phyloP scores from a whole-genome alignment of 83 land plant genomes.

The Picea mariana region DNA sequence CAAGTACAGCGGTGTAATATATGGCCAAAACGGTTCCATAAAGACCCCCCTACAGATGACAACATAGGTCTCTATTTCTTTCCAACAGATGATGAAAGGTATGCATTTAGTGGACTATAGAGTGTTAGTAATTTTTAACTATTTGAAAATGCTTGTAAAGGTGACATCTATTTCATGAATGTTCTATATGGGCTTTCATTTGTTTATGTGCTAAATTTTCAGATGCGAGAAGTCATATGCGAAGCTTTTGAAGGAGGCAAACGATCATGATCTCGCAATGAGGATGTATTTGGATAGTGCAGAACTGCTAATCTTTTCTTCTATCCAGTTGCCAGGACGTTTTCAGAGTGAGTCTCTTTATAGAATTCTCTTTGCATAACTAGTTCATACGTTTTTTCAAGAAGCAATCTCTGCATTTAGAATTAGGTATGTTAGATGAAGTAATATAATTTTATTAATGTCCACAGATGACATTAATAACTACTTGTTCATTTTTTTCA shows the following conservation, averaged over 20 bases:
- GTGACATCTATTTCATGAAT: background rate
- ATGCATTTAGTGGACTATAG: background rate
- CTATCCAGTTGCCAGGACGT: slow-evolving; percentile 8
- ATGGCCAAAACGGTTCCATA: slow-evolving; percentile 29
- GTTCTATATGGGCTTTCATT: background rate
- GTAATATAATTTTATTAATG: too few species aligned
- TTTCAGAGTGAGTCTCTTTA: slow-evolving; percentile 16
- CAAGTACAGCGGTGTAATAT: slow-evolving; percentile 3
- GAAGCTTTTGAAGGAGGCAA: background rate
- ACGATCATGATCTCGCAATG: slow-evolving; percentile 7
- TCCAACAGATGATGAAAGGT: slow-evolving; percentile 24
- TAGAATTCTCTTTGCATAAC: background rate
- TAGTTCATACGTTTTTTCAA: background rate
- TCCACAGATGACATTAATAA: too few species aligned
- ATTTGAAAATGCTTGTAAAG: background rate
- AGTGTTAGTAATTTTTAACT: background rate
- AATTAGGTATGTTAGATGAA: too few species aligned
- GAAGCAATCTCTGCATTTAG: background rate
- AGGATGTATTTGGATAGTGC: slow-evolving; percentile 5
- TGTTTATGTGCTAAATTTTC: background rate
- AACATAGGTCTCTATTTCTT: slow-evolving; percentile 32
- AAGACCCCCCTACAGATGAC: slow-evolving; percentile 24
- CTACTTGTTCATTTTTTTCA: too few species aligned
- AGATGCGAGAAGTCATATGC: background rate
- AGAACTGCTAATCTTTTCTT: slow-evolving; percentile 24